These are phyloP conservation scores for Fusarium sp. DNA, from an alignment of 2,329 filamentous ascomycete genomes.

Conservation along the genomic window DNA sequence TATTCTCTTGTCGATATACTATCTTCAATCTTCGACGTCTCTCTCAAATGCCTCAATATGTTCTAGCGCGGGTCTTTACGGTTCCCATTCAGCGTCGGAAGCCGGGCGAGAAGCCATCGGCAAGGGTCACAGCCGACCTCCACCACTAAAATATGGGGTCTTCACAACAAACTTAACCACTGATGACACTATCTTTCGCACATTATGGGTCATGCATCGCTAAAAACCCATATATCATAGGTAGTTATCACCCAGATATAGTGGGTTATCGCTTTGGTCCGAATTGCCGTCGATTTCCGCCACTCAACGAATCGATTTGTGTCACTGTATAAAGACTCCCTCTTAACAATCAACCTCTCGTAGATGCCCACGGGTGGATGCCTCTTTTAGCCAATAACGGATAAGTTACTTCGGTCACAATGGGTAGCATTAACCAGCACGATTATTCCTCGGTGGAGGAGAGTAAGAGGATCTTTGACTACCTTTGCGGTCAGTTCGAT, in stretches of 20 bases:
- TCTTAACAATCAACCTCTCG: neutral
- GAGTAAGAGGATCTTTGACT: conserved; percentile 32
- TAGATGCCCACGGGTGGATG: neutral
- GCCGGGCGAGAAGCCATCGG: conserved; percentile 7
- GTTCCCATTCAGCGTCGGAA: conserved; percentile 17
- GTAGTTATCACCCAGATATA: neutral
- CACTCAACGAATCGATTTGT: neutral
- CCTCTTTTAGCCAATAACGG: neutral
- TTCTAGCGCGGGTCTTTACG: neutral
- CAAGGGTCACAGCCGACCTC: conserved; percentile 5
- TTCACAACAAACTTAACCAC: neutral
- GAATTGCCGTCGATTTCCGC: conserved; percentile 5
- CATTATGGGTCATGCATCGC: neutral
- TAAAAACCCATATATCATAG: neutral
- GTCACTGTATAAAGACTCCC: conserved; percentile 18
- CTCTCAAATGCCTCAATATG: neutral
- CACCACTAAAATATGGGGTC: conserved; percentile 2
- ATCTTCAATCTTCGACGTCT: neutral
- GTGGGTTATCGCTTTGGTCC: neutral
- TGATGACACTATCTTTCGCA: neutral
- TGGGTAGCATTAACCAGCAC: conserved; percentile 21
- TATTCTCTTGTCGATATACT: neutral
- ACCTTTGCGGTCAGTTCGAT: conserved; percentile 39
- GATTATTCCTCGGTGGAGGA: conserved; percentile 35
- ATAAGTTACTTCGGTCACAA: neutral